Percentiles rank a stretch among this genome's conserved stretches.
Conservation (phyloP, 352 stramenopile genomes). For the Globisporangium recalcitrans region DNA sequence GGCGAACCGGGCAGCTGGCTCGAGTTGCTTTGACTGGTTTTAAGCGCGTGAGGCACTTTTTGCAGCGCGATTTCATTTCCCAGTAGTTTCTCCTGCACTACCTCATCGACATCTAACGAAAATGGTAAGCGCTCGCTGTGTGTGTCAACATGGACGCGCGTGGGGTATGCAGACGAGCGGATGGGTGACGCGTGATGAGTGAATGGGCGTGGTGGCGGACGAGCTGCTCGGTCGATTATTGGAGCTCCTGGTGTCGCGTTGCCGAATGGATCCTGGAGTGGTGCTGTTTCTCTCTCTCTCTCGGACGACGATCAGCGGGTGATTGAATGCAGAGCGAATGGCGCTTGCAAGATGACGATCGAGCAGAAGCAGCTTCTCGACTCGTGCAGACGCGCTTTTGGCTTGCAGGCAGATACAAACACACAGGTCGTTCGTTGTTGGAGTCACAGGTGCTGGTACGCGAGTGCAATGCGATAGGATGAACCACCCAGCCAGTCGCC, state of each 20-base stretch:
- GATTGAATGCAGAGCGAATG: not conserved
- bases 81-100: constrained; percentile 62
- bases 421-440: not conserved
- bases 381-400: not conserved
- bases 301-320: not conserved
- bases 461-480: not conserved
- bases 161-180: not conserved
- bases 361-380: not conserved
- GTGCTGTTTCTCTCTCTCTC: not conserved
- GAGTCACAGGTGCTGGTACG: not conserved
- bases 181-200: not conserved
- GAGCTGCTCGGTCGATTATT: not conserved
- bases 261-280: not conserved
- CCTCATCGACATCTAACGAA: constrained; percentile 83
- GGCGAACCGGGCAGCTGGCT: constrained; percentile 3
- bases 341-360: not conserved
- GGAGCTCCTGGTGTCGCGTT: not conserved
- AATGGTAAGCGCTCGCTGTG: constrained; percentile 20
- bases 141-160: not conserved
- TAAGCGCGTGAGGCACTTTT: constrained; percentile 26
- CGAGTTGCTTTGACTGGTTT: constrained; percentile 20
- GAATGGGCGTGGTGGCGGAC: not conserved
- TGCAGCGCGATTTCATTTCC: constrained; percentile 19
- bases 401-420: not conserved
- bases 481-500: not conserved